These are phyloP conservation scores for Fusarium metavorans DNA, from an alignment of 2,329 filamentous ascomycete genomes.

Conservation along the genomic window DNA sequence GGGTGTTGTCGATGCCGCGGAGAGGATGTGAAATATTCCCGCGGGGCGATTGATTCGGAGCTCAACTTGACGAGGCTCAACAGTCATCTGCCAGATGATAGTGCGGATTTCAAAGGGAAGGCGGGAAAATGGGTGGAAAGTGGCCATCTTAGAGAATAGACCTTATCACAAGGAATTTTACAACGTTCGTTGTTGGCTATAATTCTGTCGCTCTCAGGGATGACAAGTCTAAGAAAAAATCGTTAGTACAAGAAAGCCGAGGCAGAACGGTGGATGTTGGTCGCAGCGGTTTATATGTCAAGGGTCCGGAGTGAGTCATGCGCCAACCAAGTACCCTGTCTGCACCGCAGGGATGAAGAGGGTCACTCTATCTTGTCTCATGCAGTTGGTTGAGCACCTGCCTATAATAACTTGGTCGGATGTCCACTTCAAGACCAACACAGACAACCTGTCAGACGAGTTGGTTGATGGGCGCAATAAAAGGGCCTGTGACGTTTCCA, in stretches of 20 bases:
- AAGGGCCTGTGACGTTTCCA: background rate
- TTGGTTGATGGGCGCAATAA: background rate
- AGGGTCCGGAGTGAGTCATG: background rate
- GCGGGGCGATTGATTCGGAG: background rate
- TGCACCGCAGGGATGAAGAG: background rate
- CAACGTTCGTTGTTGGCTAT: background rate
- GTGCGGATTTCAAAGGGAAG: slow-evolving; percentile 11
- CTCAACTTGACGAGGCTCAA: slow-evolving; percentile 14
- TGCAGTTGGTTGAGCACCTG: background rate
- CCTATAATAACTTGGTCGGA: background rate
- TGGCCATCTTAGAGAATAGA: background rate
- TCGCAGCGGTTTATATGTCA: background rate
- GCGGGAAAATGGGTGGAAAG: slow-evolving; percentile 18
- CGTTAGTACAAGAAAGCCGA: background rate
- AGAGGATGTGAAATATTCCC: background rate
- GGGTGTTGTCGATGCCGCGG: background rate
- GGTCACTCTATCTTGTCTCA: background rate
- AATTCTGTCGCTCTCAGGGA: background rate
- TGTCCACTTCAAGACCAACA: background rate
- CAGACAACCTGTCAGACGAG: background rate
- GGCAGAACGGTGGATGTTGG: background rate
- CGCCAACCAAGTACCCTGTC: background rate
- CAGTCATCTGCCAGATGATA: background rate
- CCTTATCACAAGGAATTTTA: background rate
- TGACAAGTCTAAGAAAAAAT: background rate